A percentile compares a stretch with the other conserved stretches of the same genome.
These are phyloP conservation scores for Stylosanthes scabra DNA, from an alignment of 331 rosid genomes.

Conservation along the genomic window DNA sequence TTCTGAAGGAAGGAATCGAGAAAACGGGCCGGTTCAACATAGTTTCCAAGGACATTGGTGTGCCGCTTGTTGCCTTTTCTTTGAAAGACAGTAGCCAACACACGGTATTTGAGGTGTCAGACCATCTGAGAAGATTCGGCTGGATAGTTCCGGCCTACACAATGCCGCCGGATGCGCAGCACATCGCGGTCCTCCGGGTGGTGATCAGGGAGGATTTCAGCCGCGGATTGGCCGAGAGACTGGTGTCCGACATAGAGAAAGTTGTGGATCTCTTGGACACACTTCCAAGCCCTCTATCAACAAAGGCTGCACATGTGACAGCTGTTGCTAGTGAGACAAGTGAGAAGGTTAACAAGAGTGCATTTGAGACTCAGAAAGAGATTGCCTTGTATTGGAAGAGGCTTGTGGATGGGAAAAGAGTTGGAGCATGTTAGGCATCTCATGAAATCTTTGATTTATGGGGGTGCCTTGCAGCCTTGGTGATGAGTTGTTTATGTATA, in stretches of 20 bases:
- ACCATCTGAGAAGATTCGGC: conserved; percentile 63
- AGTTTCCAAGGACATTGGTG: conserved; percentile 80
- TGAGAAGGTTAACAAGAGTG: conserved; percentile 47
- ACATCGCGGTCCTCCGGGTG: conserved; percentile 74
- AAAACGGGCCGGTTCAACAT: conserved; percentile 67
- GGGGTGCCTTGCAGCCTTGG: background rate
- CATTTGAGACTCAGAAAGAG: conserved; percentile 44
- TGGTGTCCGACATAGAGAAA: conserved; percentile 63
- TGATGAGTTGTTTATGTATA: conserved; percentile 22
- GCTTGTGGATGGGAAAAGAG: conserved; percentile 53
- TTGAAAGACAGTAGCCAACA: conserved; percentile 77
- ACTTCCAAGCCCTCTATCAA: conserved; percentile 40
- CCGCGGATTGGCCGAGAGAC: conserved; percentile 74
- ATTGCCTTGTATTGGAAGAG: conserved; percentile 59
- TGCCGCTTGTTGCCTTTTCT: conserved; percentile 81
- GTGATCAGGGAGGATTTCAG: conserved; percentile 93
- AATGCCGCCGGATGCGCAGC: conserved; percentile 76
- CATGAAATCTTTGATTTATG: background rate
- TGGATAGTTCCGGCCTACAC: conserved; percentile 96
- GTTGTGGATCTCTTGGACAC: conserved; percentile 63
- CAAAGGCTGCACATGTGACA: conserved; percentile 55
- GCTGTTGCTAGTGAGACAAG: conserved; percentile 47
- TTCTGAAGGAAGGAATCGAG: conserved; percentile 65
- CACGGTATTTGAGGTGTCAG: conserved; percentile 81
- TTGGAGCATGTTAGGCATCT: conserved; percentile 65